Percentiles rank a stretch among this genome's conserved stretches.
These are phyloP conservation scores for Tubosaeta sp. DNA, from an alignment of 768 basidiomycete genomes.

Conservation along the genomic window DNA sequence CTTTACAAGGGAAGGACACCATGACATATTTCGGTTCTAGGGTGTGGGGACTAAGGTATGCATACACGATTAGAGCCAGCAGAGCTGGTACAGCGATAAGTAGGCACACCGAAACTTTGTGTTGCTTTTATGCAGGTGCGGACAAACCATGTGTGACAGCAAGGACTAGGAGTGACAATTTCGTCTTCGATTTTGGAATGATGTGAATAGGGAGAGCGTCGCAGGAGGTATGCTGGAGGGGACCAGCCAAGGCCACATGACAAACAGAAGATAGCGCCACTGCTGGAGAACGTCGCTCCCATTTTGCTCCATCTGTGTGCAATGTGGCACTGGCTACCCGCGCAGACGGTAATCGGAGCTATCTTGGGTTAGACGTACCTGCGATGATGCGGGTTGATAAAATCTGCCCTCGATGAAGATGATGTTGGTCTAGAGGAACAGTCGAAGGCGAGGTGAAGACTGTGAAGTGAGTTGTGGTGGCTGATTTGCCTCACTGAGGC, in stretches of 20 bases:
- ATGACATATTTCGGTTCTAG: not conserved
- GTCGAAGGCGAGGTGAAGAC: no score
- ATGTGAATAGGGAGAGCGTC: not conserved
- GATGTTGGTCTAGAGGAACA: no score
- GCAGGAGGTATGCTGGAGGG: not conserved
- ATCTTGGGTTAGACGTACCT: no score
- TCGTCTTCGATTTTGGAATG: not conserved
- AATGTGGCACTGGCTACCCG: not conserved
- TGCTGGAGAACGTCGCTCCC: constrained; percentile 15
- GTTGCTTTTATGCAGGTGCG: no score
- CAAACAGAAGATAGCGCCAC: constrained; percentile 5
- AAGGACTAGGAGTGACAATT: not conserved
- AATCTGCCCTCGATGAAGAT: no score
- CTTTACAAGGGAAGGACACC: not conserved
- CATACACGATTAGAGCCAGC: not conserved
- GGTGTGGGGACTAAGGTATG: not conserved
- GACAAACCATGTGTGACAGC: no score
- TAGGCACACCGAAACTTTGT: no score
- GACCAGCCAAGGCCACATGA: not conserved
- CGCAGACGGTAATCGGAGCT: not conserved
- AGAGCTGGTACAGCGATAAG: no score
- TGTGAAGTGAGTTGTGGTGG: no score
- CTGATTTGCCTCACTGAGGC: no score
- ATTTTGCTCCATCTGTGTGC: constrained; percentile 7
- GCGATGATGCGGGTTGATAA: no score